A percentile compares a stretch with the other conserved stretches of the same genome.
These are phyloP conservation scores for Bipolaris victoriae DNA, from an alignment of 2,329 filamentous ascomycete genomes.

Conservation along the genomic window DNA sequence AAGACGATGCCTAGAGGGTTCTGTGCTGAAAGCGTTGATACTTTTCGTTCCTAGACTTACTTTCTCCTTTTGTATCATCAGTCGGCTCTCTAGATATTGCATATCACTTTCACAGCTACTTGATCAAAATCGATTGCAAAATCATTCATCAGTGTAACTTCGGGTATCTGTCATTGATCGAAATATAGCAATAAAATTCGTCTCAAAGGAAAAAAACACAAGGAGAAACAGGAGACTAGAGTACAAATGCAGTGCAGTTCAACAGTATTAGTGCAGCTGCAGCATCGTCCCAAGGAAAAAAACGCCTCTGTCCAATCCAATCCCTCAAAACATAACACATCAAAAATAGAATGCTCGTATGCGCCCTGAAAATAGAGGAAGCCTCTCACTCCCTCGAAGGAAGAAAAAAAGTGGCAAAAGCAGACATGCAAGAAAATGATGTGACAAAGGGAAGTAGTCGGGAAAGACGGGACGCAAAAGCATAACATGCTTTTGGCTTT, in stretches of 20 bases:
- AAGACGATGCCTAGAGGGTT: too few species aligned
- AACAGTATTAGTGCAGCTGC: neutral
- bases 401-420: neutral
- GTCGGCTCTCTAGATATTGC: too few species aligned
- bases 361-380: neutral
- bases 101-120: neutral
- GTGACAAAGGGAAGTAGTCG: constrained; percentile 16
- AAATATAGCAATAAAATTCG: constrained; percentile 18
- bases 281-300: constrained; percentile 5
- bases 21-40: neutral
- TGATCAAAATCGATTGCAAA: too few species aligned
- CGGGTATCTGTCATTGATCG: neutral
- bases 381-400: neutral
- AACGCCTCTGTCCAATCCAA: constrained; percentile 8
- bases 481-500: neutral
- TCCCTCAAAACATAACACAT: constrained; percentile 2
- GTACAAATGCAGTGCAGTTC: constrained; percentile 1
- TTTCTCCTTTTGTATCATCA: neutral
- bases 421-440: constrained; percentile 4
- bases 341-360: constrained; percentile 9
- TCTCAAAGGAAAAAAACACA: constrained; percentile 14
- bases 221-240: constrained; percentile 1
- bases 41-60: neutral
- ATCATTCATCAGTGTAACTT: neutral
- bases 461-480: constrained; percentile 8